Base-by-base conservation (phyloP, 2,329 filamentous ascomycete species). In the Xylariaceae sp. region DNA sequence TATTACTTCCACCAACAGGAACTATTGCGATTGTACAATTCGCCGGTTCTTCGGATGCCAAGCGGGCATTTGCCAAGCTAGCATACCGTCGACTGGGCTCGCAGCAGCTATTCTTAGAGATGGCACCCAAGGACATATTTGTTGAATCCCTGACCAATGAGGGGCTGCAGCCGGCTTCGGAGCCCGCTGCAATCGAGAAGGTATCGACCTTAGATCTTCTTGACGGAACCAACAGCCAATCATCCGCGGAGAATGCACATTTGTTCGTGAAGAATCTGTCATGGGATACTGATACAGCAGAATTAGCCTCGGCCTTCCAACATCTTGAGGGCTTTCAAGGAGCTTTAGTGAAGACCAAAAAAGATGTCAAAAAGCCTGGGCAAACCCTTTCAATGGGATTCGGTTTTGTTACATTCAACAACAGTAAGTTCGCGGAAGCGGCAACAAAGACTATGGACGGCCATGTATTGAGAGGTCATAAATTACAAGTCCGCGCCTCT, bases 381-480 rank as follows among this genome's bases (percentile, higher is more conserved):
- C 85, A 95, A 66, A 79, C 86, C 4, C 80, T 98, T 43, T 96
- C 91, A 64, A 96, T 97, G 91, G 93, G 93, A 29, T 98, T 95
- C 64, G 93, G 91, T 36, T 98, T 98, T 66, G 80, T 90, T 48
- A 90, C 95, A 59, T 98, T 97, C 69, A 79, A 77, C 48, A 84
- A 78, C 55, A 88, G 88, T 60, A 78, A 76, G 33, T 80, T 91
- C 59, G 92, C 93, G 1, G 80, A 88, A 55, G 84, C 86, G 37
- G 93, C 92, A 20, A 73, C 89, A 47, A 78, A 81, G 55, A 80
- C 83, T n/a, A 93, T 97, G 88, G 83, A 97, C 65, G 89, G 90
- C 10, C 82, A 88, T 65, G 82, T 82, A 32, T 78, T 98, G n/a
- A 89, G 95, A 53, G 86, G 83, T 17, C 90, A 98, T 68, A 85